Conservation (phyloP, 352 stramenopile genomes). For the Phytophthora pluvialis region DNA sequence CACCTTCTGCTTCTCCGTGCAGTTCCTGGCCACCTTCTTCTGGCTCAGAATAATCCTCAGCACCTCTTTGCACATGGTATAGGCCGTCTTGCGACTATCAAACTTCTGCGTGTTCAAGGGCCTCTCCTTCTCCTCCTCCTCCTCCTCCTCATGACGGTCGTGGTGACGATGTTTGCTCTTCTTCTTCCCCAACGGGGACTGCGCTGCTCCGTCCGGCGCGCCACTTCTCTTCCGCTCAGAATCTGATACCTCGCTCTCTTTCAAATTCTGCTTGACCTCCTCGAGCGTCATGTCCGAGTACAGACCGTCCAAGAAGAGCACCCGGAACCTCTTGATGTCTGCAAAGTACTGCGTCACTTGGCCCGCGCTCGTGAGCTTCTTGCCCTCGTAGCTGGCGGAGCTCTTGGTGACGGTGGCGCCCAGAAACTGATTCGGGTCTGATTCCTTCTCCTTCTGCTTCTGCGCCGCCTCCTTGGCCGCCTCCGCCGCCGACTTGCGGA, state of each 20-base stretch:
- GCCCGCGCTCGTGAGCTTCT: constrained; percentile 42
- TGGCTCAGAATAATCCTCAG: constrained; percentile 61
- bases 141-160: constrained; percentile 3
- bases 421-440: constrained; percentile 54
- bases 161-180: constrained; percentile 32
- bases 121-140: constrained; percentile 25
- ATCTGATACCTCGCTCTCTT: constrained; percentile 10
- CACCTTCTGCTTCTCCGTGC: constrained; percentile 60
- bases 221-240: constrained; percentile 25
- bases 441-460: constrained; percentile 4
- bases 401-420: constrained; percentile 46
- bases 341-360: constrained; percentile 59
- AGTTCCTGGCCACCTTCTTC: constrained; percentile 48
- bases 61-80: constrained; percentile 57
- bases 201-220: constrained; percentile 6
- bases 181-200: constrained; percentile 9
- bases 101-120: constrained; percentile 57
- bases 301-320: constrained; percentile 52
- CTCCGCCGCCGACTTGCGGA: constrained; percentile 26
- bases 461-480: constrained; percentile 6
- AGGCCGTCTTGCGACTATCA: constrained; percentile 51
- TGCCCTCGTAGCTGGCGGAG: constrained; percentile 56
- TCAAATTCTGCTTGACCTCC: constrained; percentile 34
- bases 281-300: constrained; percentile 55
- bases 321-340: constrained; percentile 47